phyloP scores from a whole-genome alignment of 2,329 filamentous ascomycete genomes.

The Colletotrichum orbiculare region DNA sequence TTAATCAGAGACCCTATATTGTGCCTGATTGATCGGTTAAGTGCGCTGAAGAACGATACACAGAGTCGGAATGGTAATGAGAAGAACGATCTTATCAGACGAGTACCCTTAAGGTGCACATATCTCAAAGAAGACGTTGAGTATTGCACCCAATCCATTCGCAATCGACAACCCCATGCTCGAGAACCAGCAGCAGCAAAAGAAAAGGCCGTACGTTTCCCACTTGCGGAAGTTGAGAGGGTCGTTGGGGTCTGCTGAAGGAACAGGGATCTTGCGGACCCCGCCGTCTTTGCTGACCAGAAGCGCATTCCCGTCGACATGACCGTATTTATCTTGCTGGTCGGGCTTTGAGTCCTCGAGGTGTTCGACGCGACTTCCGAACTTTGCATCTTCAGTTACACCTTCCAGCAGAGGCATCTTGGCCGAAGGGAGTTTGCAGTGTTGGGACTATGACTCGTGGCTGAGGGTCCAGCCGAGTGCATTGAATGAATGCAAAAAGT shows the following conservation, averaged over 20 bases:
- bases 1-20: too few relatives aligned
- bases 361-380: constrained; percentile 15
- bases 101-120: constrained; percentile 43
- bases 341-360: constrained; percentile 11
- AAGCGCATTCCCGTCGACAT: constrained; percentile 33
- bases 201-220: constrained; percentile 39
- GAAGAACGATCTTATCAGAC: constrained; percentile 43
- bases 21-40: too few relatives aligned
- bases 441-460: not conserved
- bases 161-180: constrained; percentile 57
- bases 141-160: constrained; percentile 57
- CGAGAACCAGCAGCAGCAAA: constrained; percentile 45
- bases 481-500: not conserved
- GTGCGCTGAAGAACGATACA: too few relatives aligned
- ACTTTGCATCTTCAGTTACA: not conserved
- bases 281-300: constrained; percentile 32
- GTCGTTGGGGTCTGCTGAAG: constrained; percentile 40
- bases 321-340: not conserved
- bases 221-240: constrained; percentile 42
- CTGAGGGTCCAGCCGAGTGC: not conserved
- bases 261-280: constrained; percentile 38
- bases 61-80: constrained; percentile 51
- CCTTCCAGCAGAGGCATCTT: not conserved
- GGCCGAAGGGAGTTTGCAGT: not conserved
- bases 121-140: constrained; percentile 46